phyloP scores from a whole-genome alignment of 495 filamentous ascomycete genomes.

The Bombardia bombarda region DNA sequence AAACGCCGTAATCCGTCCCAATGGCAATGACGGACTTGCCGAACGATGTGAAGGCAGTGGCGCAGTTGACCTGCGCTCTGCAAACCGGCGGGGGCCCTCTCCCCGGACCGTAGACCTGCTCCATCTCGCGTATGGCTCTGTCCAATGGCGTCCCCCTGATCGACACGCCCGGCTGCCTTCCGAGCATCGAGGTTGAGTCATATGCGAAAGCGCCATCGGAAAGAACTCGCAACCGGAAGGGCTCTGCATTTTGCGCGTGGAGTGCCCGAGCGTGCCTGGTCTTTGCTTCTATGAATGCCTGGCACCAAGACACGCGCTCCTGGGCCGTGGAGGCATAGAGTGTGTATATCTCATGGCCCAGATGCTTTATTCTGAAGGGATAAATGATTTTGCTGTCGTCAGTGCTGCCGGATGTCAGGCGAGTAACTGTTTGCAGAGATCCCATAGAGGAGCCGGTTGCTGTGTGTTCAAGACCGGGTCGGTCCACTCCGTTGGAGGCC shows the following conservation, averaged over 20 bases:
- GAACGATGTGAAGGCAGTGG: constrained; percentile 75
- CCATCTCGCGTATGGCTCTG: constrained; percentile 81
- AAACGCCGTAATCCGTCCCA: constrained; percentile 92
- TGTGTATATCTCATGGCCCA: constrained; percentile 85
- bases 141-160: constrained; percentile 89
- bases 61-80: constrained; percentile 80
- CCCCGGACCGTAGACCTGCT: constrained; percentile 59
- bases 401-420: constrained; percentile 35
- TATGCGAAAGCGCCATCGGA: constrained; percentile 87
- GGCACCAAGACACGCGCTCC: constrained; percentile 80
- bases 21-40: constrained; percentile 88
- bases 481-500: constrained; percentile 38
- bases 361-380: constrained; percentile 92
- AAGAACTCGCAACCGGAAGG: constrained; percentile 85
- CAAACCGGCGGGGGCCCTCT: constrained; percentile 68
- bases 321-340: constrained; percentile 71
- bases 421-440: constrained; percentile 35
- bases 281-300: constrained; percentile 90
- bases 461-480: constrained; percentile 55
- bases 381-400: constrained; percentile 75
- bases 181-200: constrained; percentile 50
- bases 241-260: constrained; percentile 89
- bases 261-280: constrained; percentile 82
- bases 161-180: constrained; percentile 36
- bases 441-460: constrained; percentile 47